Evolutionary conservation across 805 yeast genomes (phyloP).

Genomic region (Scheffersomyces ergatensis): DNA sequence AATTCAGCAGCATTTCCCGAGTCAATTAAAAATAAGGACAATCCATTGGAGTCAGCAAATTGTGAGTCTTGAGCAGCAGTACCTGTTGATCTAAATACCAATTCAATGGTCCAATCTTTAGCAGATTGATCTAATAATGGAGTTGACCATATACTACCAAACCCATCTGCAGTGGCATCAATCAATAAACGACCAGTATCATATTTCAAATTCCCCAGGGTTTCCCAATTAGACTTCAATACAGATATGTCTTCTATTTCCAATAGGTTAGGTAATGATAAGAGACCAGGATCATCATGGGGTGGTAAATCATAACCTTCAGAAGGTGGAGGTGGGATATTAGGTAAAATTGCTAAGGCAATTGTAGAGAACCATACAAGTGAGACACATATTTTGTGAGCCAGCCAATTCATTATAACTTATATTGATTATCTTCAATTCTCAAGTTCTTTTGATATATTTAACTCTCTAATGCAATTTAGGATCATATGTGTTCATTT

Average conservation of each 20-base stretch:
- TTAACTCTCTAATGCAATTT: no score
- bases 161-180: constrained; percentile 11
- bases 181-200: constrained; percentile 60
- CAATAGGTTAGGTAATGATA: constrained; percentile 36
- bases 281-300: constrained; percentile 16
- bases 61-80: constrained; percentile 20
- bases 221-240: constrained; percentile 27
- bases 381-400: no score
- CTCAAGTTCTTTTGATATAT: no score
- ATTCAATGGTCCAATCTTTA: constrained; percentile 55
- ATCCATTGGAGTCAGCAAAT: constrained; percentile 45
- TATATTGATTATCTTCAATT: no score
- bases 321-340: background rate
- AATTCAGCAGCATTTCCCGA: constrained; percentile 12
- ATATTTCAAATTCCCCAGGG: constrained; percentile 73
- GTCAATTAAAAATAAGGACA: constrained; percentile 53
- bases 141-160: constrained; percentile 21
- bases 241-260: constrained; percentile 18
- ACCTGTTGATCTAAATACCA: constrained; percentile 63
- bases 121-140: constrained; percentile 11
- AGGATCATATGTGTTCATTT: no score
- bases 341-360: background rate
- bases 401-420: no score
- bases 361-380: background rate
- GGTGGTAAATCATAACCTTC: background rate